Conservation (phyloP, 164 flowering plant species). For the Aristolochia fimbriata region DNA sequence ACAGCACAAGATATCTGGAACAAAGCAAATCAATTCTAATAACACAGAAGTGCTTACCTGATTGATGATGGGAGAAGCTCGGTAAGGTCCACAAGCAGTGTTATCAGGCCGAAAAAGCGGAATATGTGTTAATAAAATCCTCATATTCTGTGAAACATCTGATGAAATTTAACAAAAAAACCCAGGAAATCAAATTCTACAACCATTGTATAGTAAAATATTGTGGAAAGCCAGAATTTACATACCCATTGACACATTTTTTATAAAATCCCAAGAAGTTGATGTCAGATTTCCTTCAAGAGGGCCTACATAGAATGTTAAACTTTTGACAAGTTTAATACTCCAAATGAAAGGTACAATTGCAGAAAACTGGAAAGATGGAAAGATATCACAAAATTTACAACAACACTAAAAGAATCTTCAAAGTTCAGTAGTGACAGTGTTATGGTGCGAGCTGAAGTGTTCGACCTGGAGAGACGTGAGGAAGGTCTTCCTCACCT, state of each 20-base stretch:
- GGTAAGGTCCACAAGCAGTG: conserved; percentile 72
- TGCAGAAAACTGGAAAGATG: neutral
- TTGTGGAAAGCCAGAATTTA: conserved; percentile 2
- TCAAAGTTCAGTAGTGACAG: no score
- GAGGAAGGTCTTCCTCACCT: no score
- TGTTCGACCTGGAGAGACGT: no score
- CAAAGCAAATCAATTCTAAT: neutral
- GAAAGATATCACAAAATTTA: no score
- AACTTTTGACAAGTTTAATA: no score
- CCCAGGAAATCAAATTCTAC: neutral
- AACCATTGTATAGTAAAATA: neutral
- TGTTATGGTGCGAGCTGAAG: no score
- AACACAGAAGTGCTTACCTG: conserved; percentile 41
- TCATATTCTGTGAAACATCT: conserved; percentile 35
- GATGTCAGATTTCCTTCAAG: conserved; percentile 29
- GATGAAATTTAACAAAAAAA: neutral
- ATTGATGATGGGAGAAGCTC: conserved; percentile 59
- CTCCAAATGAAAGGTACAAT: neutral
- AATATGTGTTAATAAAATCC: conserved; percentile 81
- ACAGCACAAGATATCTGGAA: neutral
- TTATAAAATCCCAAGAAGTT: conserved; percentile 53
- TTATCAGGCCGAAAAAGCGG: conserved; percentile 74
- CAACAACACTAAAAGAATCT: no score
- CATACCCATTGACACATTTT: conserved; percentile 54
- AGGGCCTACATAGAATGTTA: conserved; percentile 30